A percentile compares a stretch with the other conserved stretches of the same genome.
Evolutionary conservation across 2,329 filamentous ascomycete species (phyloP).

Genomic region (Sporothrix inflata): DNA sequence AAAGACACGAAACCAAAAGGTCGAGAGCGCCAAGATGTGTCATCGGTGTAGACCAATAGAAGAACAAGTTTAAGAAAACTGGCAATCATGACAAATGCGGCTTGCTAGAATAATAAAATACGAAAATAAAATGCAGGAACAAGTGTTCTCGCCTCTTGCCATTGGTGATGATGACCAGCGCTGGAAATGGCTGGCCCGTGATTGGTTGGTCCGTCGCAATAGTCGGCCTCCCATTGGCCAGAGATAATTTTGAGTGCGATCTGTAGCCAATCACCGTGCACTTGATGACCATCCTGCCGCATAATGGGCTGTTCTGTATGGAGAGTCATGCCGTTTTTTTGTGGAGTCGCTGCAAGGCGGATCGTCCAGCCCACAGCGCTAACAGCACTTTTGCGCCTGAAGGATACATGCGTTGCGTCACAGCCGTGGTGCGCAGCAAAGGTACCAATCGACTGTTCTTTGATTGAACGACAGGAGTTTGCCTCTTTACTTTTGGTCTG

Average conservation of each 20-base stretch:
- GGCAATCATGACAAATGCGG: neutral
- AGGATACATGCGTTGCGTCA: slow-evolving; percentile 3
- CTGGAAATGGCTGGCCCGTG: neutral
- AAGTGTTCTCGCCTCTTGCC: neutral
- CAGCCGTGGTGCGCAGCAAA: slow-evolving; percentile 1
- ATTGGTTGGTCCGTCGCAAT: neutral
- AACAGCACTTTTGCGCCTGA: neutral
- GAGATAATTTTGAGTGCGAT: slow-evolving; percentile 1
- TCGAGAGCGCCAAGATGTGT: too few relatives aligned
- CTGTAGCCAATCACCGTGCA: slow-evolving; percentile 23
- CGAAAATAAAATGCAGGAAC: slow-evolving; percentile 9
- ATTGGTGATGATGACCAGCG: slow-evolving; percentile 22
- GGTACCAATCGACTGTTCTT: neutral
- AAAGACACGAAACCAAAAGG: too few relatives aligned
- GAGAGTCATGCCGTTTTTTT: slow-evolving; percentile 25
- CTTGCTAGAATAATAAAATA: neutral
- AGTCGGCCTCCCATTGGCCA: slow-evolving; percentile 5
- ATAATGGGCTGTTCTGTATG: slow-evolving; percentile 26
- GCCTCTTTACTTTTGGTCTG: neutral
- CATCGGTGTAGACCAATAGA: neutral
- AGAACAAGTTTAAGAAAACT: neutral
- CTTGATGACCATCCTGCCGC: slow-evolving; percentile 28
- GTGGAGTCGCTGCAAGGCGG: neutral
- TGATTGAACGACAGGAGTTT: neutral
- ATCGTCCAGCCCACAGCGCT: neutral